Evolutionary conservation across 805 yeast genomes (phyloP).

Genomic region (Wickerhamiella azymoides): DNA sequence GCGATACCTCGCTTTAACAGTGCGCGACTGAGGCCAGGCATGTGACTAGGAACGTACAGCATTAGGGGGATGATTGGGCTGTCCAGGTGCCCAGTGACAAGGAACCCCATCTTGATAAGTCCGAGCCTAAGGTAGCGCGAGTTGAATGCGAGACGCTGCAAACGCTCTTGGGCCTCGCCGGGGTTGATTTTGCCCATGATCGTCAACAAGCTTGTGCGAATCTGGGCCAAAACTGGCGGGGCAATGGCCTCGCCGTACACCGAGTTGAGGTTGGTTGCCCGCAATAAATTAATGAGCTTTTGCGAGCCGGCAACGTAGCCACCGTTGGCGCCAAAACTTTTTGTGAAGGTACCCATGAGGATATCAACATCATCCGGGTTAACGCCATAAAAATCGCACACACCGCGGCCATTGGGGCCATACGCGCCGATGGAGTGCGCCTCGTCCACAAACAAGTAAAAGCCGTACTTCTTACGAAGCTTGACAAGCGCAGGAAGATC

Average conservation of each 20-base stretch:
- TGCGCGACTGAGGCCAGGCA: slow-evolving; percentile 83
- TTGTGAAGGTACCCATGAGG: slow-evolving; percentile 94
- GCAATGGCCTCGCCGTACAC: slow-evolving; percentile 74
- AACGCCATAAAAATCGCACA: slow-evolving; percentile 82
- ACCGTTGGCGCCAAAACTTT: slow-evolving; percentile 97
- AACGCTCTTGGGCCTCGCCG: slow-evolving; percentile 84
- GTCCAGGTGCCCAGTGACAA: slow-evolving; percentile 89
- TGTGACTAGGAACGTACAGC: slow-evolving; percentile 79
- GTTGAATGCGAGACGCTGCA: slow-evolving; percentile 88
- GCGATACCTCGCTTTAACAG: slow-evolving; percentile 73
- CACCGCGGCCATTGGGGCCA: slow-evolving; percentile 89
- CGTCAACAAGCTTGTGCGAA: slow-evolving; percentile 61
- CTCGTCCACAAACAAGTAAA: slow-evolving; percentile 86
- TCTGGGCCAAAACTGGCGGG: slow-evolving; percentile 83
- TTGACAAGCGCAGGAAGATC: slow-evolving; percentile 64
- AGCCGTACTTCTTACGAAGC: slow-evolving; percentile 70
- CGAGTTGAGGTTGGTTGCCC: slow-evolving; percentile 57
- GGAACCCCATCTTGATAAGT: slow-evolving; percentile 81
- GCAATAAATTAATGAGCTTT: slow-evolving; percentile 55
- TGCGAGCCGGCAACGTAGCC: slow-evolving; percentile 79
- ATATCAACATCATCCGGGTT: slow-evolving; percentile 67
- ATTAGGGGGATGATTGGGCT: slow-evolving; percentile 90
- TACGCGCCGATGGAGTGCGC: slow-evolving; percentile 99
- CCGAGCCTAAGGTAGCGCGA: slow-evolving; percentile 87
- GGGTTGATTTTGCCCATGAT: slow-evolving; percentile 75